Percentiles rank a stretch among this genome's conserved stretches.
Evolutionary conservation across 441 rosid species (phyloP).

Genomic region (Erodium moschatum): DNA sequence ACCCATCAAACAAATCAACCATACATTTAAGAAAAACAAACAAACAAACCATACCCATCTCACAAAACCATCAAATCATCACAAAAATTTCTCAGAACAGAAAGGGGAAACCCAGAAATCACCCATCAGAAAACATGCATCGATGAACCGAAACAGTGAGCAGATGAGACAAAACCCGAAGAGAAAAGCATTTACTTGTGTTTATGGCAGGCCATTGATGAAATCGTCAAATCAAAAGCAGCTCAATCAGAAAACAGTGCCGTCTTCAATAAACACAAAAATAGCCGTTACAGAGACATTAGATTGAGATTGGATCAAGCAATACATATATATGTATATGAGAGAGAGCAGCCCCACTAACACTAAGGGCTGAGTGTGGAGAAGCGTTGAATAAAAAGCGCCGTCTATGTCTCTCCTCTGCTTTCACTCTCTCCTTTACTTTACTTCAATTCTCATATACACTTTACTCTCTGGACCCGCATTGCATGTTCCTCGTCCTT

Average conservation of each 20-base stretch:
- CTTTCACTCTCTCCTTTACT: too few species aligned
- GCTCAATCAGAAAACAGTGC: neutral
- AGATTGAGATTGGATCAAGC: too few species aligned
- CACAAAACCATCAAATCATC: neutral
- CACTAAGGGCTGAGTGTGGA: too few species aligned
- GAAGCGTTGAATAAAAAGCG: too few species aligned
- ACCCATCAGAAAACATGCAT: conserved; percentile 20
- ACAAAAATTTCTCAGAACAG: neutral
- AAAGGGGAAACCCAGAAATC: neutral
- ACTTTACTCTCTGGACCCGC: too few species aligned
- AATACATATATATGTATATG: too few species aligned
- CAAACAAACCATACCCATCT: conserved; percentile 13
- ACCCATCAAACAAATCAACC: too few species aligned
- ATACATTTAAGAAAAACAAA: too few species aligned
- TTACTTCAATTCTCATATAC: too few species aligned
- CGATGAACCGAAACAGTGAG: conserved; percentile 17
- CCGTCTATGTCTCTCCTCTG: too few species aligned
- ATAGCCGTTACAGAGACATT: conserved; percentile 24
- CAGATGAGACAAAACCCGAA: neutral
- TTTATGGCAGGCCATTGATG: conserved; percentile 36
- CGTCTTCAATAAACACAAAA: conserved; percentile 14
- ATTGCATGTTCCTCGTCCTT: too few species aligned
- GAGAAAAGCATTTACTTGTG: conserved; percentile 26
- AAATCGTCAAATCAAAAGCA: conserved; percentile 9
- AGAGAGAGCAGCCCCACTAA: too few species aligned